Base-by-base conservation (phyloP, 352 stramenopile species). In the Phytophthora foliorum region DNA sequence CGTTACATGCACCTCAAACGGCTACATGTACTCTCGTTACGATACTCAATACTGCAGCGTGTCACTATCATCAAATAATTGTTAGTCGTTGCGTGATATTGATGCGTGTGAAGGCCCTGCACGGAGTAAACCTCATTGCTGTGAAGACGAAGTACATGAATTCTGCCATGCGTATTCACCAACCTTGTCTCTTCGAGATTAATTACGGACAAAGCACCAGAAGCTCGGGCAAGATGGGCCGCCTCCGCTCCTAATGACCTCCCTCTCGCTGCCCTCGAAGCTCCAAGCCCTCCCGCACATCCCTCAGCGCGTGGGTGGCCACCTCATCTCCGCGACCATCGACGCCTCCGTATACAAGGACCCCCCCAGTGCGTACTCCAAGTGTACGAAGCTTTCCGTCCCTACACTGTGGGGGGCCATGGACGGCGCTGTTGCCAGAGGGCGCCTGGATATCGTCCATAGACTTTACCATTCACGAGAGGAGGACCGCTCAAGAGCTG, bases 351-450 rank as follows among this genome's bases (percentile, higher is more conserved):
- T 56, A 6, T 55, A 49, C 32, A 64, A 64, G 21, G 57, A 64
- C 19, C 57, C 50, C 57, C 50, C 17, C 9, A 49, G 5, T 22
- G 31, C 2, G 5, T 56, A 21, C 13, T 50, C 5, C 16, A 41
- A 24, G 17, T 32, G 16, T 56, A 50, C 32, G 22, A 21, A 24
- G 16, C 21, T 24, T n/a, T 32, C 44, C 57, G 31, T 24, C 31
- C 45, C 0, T 63, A 7, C 2, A 62, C 60, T 8, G 39, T 61
- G 0, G 31, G 31, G n/a, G 13, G 60, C 60, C 5, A 68, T 68
- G 51, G 60, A 56, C 42, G 50, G 60, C 11, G 60, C 60, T 53
- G 60, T 41, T 19, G 17, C 60, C 32, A 49, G 19, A 32, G 60
- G 50, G 7, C 50, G 60, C 16, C 29, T 67, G 5, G 49, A 41